Evolutionary conservation across 2,329 filamentous ascomycete species (phyloP).

Genomic region (Colletotrichum echinochloae): DNA sequence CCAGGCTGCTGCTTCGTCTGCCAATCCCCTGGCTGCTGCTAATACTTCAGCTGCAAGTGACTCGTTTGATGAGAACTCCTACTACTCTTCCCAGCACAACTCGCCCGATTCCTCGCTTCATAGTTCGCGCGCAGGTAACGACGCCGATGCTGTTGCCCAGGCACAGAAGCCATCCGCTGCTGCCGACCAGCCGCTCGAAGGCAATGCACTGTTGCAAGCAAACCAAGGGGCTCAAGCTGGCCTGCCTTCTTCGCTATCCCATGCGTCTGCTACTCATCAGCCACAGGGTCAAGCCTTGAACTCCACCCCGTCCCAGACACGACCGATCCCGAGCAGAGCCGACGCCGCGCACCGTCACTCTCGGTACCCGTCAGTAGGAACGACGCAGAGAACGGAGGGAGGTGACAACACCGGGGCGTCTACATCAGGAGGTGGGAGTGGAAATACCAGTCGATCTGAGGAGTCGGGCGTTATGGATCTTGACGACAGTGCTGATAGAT

Average conservation of each 20-base stretch:
- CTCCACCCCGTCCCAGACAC: conserved; percentile 21
- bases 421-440: conserved; percentile 55
- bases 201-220: conserved; percentile 17
- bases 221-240: conserved; percentile 14
- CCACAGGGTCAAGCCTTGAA: conserved; percentile 40
- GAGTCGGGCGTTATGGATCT: conserved; percentile 51
- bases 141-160: conserved; percentile 51
- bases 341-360: conserved; percentile 14
- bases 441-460: conserved; percentile 56
- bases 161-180: conserved; percentile 39
- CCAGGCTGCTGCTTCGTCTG: conserved; percentile 72
- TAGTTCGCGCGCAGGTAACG: conserved; percentile 62
- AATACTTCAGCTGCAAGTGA: conserved; percentile 76
- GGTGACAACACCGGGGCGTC: conserved; percentile 43
- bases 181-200: conserved; percentile 30
- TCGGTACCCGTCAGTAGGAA: conserved; percentile 37
- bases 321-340: neutral
- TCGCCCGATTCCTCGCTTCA: conserved; percentile 69
- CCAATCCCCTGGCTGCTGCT: conserved; percentile 62
- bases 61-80: conserved; percentile 92
- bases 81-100: conserved; percentile 94
- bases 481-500: conserved; percentile 41
- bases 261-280: conserved; percentile 42
- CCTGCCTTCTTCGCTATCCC: conserved; percentile 24
- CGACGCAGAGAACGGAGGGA: conserved; percentile 25